Evolutionary conservation across 108 stramenopile genomes (phyloP).

Genomic region (Skeletonema marinoi): DNA sequence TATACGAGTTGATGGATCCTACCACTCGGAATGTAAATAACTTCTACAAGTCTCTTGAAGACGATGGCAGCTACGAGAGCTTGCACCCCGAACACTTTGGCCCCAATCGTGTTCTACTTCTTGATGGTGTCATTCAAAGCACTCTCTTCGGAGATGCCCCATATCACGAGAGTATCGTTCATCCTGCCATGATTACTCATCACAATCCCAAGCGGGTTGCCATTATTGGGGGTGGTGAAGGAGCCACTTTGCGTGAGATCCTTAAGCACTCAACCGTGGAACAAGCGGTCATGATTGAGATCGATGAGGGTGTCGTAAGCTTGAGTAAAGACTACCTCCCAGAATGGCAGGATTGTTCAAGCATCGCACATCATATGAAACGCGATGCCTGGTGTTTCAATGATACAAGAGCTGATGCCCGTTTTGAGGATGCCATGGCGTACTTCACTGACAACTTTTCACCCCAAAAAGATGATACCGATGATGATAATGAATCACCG

Average conservation of each 20-base stretch:
- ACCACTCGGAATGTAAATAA: slow-evolving; percentile 25
- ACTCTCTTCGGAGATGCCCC: slow-evolving; percentile 53
- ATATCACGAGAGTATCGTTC: slow-evolving; percentile 91
- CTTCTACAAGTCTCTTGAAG: slow-evolving; percentile 50
- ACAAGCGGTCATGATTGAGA: slow-evolving; percentile 87
- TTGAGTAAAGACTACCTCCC: slow-evolving; percentile 69
- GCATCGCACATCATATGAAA: slow-evolving; percentile 43
- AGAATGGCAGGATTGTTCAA: slow-evolving; percentile 67
- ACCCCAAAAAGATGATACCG: background rate
- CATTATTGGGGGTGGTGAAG: slow-evolving; percentile 94
- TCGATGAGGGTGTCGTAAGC: slow-evolving; percentile 77
- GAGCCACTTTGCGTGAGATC: slow-evolving; percentile 81
- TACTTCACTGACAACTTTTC: slow-evolving; percentile 63
- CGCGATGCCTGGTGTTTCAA: slow-evolving; percentile 64
- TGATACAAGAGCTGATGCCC: slow-evolving; percentile 55
- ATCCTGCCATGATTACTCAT: slow-evolving; percentile 93
- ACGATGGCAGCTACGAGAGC: slow-evolving; percentile 52
- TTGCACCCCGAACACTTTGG: slow-evolving; percentile 45
- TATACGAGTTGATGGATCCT: slow-evolving; percentile 65
- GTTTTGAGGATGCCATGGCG: slow-evolving; percentile 57
- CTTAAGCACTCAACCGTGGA: slow-evolving; percentile 84
- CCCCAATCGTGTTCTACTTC: slow-evolving; percentile 63
- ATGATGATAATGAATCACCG: slow-evolving; percentile 23
- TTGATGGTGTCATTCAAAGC: slow-evolving; percentile 73
- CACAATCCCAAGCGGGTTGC: slow-evolving; percentile 84